phyloP scores from a whole-genome alignment of 2,329 filamentous ascomycete genomes.

The Aspergillus unguis region DNA sequence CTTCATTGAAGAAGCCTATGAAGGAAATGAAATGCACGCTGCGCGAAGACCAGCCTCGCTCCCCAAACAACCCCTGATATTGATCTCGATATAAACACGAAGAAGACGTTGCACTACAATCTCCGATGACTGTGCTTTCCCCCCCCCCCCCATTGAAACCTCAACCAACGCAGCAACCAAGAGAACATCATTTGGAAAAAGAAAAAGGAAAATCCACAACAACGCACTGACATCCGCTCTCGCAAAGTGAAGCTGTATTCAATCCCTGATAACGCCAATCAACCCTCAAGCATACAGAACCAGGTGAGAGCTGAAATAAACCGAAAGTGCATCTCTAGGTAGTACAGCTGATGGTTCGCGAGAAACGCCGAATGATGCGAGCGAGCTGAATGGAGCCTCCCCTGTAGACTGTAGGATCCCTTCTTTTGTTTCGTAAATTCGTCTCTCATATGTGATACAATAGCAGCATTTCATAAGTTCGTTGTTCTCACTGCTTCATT shows the following conservation, averaged over 20 bases:
- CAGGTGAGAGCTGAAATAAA: constrained; percentile 9
- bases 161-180: too few species aligned
- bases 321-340: constrained; percentile 12
- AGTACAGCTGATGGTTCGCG: constrained; percentile 8
- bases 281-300: constrained; percentile 8
- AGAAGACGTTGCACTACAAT: too few species aligned
- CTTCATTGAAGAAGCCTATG: too few species aligned
- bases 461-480: constrained; percentile 8
- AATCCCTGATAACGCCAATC: constrained; percentile 7
- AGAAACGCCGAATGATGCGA: constrained; percentile 27
- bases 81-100: too few species aligned
- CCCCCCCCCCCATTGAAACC: too few species aligned
- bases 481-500: background rate
- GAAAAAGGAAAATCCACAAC: background rate
- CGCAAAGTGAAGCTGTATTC: background rate
- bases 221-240: background rate
- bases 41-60: too few species aligned
- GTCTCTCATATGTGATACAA: constrained; percentile 27
- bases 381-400: constrained; percentile 10
- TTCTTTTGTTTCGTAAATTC: constrained; percentile 21
- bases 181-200: too few species aligned
- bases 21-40: too few species aligned
- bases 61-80: too few species aligned
- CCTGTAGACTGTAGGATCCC: background rate
- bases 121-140: too few species aligned